A percentile compares a stretch with the other conserved stretches of the same genome.
phyloP scores from a whole-genome alignment of 306 rosid species.

The Lotus japonicus region DNA sequence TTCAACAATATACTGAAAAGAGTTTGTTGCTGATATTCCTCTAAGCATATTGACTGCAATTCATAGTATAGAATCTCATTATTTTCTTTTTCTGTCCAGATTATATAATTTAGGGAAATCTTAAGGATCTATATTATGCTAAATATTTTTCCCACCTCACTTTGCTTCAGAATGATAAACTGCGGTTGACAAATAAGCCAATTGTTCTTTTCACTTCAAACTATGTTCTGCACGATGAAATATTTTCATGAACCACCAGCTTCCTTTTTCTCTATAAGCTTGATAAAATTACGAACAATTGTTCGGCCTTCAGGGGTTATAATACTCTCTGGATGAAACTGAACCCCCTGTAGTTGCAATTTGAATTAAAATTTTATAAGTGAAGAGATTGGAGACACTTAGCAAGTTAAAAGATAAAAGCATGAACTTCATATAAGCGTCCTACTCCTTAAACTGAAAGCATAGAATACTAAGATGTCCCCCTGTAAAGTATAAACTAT shows the following conservation, averaged over 20 bases:
- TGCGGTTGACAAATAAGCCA: too few relatives aligned
- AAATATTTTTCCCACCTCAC: too few relatives aligned
- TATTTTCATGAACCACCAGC: conserved; percentile 22
- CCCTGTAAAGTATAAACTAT: neutral
- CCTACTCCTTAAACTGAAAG: neutral
- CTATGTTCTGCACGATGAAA: neutral
- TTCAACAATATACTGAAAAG: too few relatives aligned
- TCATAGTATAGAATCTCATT: too few relatives aligned
- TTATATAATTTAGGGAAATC: too few relatives aligned
- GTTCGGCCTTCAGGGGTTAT: conserved; percentile 69
- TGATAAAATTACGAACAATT: conserved; percentile 62
- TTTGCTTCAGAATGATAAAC: too few relatives aligned
- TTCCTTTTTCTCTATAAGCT: conserved; percentile 56
- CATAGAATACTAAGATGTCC: neutral
- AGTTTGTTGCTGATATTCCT: too few relatives aligned
- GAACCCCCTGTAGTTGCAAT: conserved; percentile 70
- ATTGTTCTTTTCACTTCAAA: too few relatives aligned
- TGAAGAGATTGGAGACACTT: neutral
- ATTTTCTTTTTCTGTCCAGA: too few relatives aligned
- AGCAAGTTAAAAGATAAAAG: neutral
- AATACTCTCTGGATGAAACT: conserved; percentile 96
- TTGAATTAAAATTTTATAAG: neutral
- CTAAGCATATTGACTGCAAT: too few relatives aligned
- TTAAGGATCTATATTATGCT: too few relatives aligned
- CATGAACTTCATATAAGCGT: neutral